Evolutionary conservation across 768 basidiomycete species (phyloP), one percentile per base, ranked within the genome.

Genomic region (Vararia minispora): DNA sequence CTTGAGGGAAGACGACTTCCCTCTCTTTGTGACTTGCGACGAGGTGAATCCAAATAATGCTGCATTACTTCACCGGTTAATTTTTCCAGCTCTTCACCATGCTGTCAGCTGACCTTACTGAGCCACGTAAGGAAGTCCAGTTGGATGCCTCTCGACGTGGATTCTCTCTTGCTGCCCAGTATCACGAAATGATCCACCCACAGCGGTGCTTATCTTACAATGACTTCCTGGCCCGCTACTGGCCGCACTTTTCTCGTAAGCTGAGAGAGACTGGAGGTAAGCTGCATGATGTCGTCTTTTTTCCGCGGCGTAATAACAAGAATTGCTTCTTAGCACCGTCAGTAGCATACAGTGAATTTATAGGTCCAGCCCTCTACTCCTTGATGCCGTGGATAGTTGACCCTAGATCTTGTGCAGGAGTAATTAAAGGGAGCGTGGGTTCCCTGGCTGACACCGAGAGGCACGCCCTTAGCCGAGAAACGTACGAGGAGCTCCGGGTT

Each of bases 21-120:
- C 82, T 0, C 54, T 85, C 28, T 85, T 84, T 44, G 49, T 80
- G 1, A 79, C 81, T 0, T 79, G 74, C 38, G 72, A 82, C 47
- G 61, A 64, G 36, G 81, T 78, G 44, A 32, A 65, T 33, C n/a
- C n/a, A n/a, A n/a, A n/a, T n/a, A n/a, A n/a, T n/a, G n/a, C n/a
- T n/a, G n/a, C 4, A n/a, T 21, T 13, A 20, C 29, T 24, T 26
- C 11, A 30, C 45, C 3, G n/a, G 3, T 33, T 25, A 29, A 6
- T 28, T 17, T 42, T 32, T 31, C 31, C n/a, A 75, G 72, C 57
- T 77, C 8, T 73, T 62, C 39, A 52, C 53, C 9, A 52, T 77
- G 32, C 46, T 76, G 1, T 71, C 73, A 52, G 64, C 57, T 0
- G 74, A 77, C 40, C 52, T 67, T 31, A 37, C 28, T 17, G 25